phyloP scores from a whole-genome alignment of 73 alveolate genomes.

The Blepharisma stoltei region DNA sequence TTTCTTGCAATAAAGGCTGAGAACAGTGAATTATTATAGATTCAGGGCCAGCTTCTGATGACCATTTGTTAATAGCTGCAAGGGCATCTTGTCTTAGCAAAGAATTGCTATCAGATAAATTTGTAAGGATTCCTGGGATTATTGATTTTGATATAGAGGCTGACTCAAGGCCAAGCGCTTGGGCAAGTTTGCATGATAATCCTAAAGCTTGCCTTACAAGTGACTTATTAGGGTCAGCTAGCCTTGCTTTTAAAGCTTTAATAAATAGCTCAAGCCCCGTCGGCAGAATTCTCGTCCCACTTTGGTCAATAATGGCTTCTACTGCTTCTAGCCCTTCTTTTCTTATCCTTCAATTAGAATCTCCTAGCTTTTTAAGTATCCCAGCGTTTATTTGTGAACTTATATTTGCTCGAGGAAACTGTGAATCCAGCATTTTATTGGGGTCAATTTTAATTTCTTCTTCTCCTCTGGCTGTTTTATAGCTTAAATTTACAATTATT shows the following conservation, averaged over 20 bases:
- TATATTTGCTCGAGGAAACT: constrained; percentile 76
- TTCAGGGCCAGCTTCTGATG: constrained; percentile 75
- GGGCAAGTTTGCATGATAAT: constrained; percentile 60
- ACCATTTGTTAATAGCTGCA: constrained; percentile 68
- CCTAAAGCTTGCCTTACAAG: constrained; percentile 63
- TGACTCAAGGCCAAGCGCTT: constrained; percentile 70
- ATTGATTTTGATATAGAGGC: constrained; percentile 65
- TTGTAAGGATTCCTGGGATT: constrained; percentile 64
- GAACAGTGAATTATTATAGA: constrained; percentile 45
- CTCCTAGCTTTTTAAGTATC: constrained; percentile 63
- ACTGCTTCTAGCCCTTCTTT: constrained; percentile 71
- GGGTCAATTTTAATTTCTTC: constrained; percentile 45
- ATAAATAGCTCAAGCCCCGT: constrained; percentile 72
- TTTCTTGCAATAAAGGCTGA: constrained; percentile 56
- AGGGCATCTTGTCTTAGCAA: constrained; percentile 73
- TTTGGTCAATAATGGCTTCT: constrained; percentile 54
- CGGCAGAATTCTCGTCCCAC: constrained; percentile 77
- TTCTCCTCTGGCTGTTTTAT: constrained; percentile 63
- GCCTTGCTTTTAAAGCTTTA: constrained; percentile 54
- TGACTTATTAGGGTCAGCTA: constrained; percentile 83
- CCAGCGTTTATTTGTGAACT: constrained; percentile 60
- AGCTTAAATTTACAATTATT: constrained; percentile 47
- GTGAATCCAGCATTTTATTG: constrained; percentile 55
- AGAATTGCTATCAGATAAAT: constrained; percentile 75
- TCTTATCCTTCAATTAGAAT: constrained; percentile 77